Conservation (phyloP, 768 basidiomycete species). For the Lentinula sp. region DNA sequence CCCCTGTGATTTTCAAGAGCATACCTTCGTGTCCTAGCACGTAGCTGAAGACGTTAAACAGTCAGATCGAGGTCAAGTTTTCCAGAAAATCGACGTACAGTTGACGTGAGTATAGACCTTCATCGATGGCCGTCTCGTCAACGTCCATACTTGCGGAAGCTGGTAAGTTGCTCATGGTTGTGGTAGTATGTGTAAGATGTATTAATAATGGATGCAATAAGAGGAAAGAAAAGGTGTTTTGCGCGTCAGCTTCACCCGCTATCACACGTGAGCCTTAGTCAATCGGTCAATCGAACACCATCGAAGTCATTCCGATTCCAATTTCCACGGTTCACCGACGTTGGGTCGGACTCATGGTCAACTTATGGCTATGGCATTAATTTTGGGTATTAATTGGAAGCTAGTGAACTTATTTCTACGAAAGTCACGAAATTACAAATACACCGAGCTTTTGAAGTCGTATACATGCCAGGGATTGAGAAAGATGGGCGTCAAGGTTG, state of each 20-base stretch:
- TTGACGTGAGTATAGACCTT: conserved; percentile 91
- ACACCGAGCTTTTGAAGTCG: neutral
- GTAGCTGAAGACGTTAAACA: conserved; percentile 47
- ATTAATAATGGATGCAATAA: neutral
- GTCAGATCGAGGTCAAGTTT: conserved; percentile 13
- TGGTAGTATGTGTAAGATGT: neutral
- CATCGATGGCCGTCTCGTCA: conserved; percentile 85
- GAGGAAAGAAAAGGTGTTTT: neutral
- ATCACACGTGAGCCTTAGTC: neutral
- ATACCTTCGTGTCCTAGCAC: conserved; percentile 95
- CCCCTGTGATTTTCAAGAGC: neutral
- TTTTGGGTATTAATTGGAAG: neutral
- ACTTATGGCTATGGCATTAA: neutral
- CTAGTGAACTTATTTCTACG: neutral
- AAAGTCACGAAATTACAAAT: neutral
- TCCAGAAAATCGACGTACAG: conserved; percentile 49
- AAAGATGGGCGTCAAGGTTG: neutral
- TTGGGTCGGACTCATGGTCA: neutral
- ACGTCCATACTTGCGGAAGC: conserved; percentile 62
- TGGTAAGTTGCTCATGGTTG: conserved; percentile 2
- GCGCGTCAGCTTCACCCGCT: neutral
- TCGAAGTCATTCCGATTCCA: neutral
- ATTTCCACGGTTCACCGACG: neutral
- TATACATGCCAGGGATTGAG: neutral
- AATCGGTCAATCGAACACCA: neutral